phyloP scores from a whole-genome alignment of 2,329 filamentous ascomycete species.

The Seiridium cupressi region DNA sequence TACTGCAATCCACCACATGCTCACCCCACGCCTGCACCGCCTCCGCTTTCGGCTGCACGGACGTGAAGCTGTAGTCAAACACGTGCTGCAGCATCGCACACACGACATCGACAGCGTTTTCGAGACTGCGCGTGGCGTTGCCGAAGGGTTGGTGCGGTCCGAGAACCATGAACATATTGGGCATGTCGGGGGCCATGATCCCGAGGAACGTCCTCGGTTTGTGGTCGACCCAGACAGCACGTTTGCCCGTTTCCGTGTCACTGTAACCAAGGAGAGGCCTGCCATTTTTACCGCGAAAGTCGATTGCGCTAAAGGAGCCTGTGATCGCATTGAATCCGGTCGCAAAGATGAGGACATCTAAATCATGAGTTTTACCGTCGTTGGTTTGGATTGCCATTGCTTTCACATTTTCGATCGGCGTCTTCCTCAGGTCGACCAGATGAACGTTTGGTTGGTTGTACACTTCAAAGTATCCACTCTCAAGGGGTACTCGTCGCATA shows the following conservation, averaged over 20 bases:
- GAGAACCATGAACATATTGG: slow-evolving; percentile 16
- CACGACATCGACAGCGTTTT: slow-evolving; percentile 11
- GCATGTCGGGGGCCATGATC: slow-evolving; percentile 11
- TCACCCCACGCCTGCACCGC: slow-evolving; percentile 10
- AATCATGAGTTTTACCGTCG: slow-evolving; percentile 32
- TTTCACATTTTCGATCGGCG: slow-evolving; percentile 2
- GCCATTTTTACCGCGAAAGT: not conserved
- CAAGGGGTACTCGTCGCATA: not conserved
- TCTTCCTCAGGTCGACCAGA: slow-evolving; percentile 8
- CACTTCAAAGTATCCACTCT: slow-evolving; percentile 10
- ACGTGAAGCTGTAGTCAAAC: slow-evolving; percentile 4
- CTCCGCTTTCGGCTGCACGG: slow-evolving; percentile 6
- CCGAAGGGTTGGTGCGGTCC: slow-evolving; percentile 17
- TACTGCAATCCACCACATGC: slow-evolving; percentile 11
- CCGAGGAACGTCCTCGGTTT: slow-evolving; percentile 14
- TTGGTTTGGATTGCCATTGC: slow-evolving; percentile 34
- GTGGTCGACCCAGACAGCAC: slow-evolving; percentile 8
- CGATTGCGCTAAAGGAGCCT: slow-evolving; percentile 16
- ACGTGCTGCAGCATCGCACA: slow-evolving; percentile 1
- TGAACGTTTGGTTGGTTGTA: slow-evolving; percentile 10
- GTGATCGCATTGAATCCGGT: slow-evolving; percentile 33
- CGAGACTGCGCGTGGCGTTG: slow-evolving; percentile 12
- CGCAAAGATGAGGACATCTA: slow-evolving; percentile 33
- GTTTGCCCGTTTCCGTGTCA: not conserved
- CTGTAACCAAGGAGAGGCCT: not conserved